Conservation (phyloP, 305 asterid genomes). For the Stenogyne calaminthoides region DNA sequence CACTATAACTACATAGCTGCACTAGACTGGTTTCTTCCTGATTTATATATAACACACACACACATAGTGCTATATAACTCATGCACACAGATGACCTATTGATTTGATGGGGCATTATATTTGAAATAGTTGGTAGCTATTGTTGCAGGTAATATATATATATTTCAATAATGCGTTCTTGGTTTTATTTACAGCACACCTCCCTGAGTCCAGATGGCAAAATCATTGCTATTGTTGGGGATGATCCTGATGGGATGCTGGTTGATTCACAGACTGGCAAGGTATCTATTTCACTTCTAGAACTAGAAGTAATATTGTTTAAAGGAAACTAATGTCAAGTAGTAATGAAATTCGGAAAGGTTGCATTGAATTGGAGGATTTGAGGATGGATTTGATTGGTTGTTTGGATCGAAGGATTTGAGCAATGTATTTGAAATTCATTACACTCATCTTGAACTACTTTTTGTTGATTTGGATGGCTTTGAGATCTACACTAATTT, state of each 20-base stretch:
- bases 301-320: slow-evolving; percentile 1
- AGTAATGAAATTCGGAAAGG: neutral
- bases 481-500: neutral
- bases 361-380: neutral
- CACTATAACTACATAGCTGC: neutral
- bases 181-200: slow-evolving; percentile 43
- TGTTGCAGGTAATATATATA: neutral
- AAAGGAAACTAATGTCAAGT: neutral
- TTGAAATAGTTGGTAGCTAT: slow-evolving; percentile 12
- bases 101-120: neutral
- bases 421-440: neutral
- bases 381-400: neutral
- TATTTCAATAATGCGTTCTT: slow-evolving; percentile 23
- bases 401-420: neutral
- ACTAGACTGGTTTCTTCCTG: neutral
- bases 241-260: slow-evolving; percentile 51
- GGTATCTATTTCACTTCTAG: slow-evolving; percentile 32
- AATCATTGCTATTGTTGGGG: slow-evolving; percentile 48
- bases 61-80: neutral
- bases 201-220: slow-evolving; percentile 57
- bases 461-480: neutral
- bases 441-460: neutral
- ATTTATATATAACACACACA: neutral
- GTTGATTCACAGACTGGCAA: slow-evolving; percentile 58
- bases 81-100: neutral